Base-by-base conservation (phyloP, 2,329 filamentous ascomycete genomes). In the Sarocladium kiliense region DNA sequence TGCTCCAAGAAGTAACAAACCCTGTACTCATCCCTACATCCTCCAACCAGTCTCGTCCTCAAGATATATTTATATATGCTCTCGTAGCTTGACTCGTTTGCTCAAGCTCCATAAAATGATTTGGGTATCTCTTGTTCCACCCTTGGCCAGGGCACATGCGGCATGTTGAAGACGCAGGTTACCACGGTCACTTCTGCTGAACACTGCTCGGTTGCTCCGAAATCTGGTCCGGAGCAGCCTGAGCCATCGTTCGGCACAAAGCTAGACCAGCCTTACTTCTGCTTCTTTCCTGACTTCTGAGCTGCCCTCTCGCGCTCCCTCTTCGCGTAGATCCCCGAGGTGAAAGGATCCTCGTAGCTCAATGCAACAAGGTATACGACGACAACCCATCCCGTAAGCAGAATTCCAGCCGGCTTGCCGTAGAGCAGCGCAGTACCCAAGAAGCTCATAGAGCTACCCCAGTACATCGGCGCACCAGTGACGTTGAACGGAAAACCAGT, bases 401-500 rank as follows among this genome's bases (percentile, higher is more conserved):
- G 65, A 36, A 97, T 62, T 1, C 94, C 94, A 1, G 93, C 94
- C 0, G 91, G 91, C 74, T 91, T 94, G 55, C 89, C 91, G 65
- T 86, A 91, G 68, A 90, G 84, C 56, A 99, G 74, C 4, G 93
- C 90, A 2, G 88, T 89, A 23, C 90, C 94, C 56, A 97, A 74
- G 74, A 99, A 99, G 74, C 88, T 93, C 80, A 96, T 80, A 23
- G 93, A 94, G 59, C 87, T 91, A 57, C 94, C 94, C 76, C 91
- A 89, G 78, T 99, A 99, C 94, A 99, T 99, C 59, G 94, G 94
- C 54, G 91, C 88, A 61, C 85, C 83, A 55, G 87, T 92, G 58
- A 97, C 81, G 72, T 89, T 97, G 80, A 99, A 99, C 2, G 94
- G 94, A 69, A 99, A 99, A 14, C 89, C 88, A 12, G 91, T 96